Conservation (phyloP, 495 filamentous ascomycete genomes). For the Penicillium nucicola region DNA sequence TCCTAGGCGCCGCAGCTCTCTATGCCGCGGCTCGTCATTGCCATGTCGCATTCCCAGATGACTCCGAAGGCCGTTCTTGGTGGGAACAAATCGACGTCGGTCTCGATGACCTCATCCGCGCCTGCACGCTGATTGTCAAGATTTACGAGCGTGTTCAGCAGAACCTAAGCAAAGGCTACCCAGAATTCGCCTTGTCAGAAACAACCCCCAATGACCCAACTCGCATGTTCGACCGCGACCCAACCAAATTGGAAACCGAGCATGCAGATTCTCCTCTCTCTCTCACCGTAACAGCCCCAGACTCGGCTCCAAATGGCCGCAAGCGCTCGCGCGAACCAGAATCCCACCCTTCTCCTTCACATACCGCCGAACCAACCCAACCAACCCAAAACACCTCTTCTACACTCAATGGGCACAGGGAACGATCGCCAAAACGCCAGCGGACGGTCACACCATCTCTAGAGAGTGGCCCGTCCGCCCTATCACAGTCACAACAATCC, state of each 20-base stretch:
- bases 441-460: conserved; percentile 29
- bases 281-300: conserved; percentile 17
- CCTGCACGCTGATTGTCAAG: conserved; percentile 67
- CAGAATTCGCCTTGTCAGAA: conserved; percentile 25
- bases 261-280: conserved; percentile 6
- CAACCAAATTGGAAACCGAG: conserved; percentile 6
- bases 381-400: conserved; percentile 8
- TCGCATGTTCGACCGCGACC: conserved; percentile 24
- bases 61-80: conserved; percentile 73
- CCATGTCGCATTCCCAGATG: conserved; percentile 68
- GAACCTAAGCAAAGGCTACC: conserved; percentile 42
- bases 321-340: conserved; percentile 47
- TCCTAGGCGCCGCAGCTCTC: conserved; percentile 80
- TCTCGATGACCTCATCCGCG: conserved; percentile 59
- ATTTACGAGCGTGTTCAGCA: conserved; percentile 67
- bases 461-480: neutral
- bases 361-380: conserved; percentile 4
- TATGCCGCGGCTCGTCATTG: conserved; percentile 77
- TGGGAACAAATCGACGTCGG: conserved; percentile 71
- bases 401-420: conserved; percentile 28
- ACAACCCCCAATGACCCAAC: conserved; percentile 29
- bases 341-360: conserved; percentile 12
- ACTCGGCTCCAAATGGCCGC: conserved; percentile 26
- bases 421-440: conserved; percentile 40
- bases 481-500: neutral